These are phyloP conservation scores for Zygnema circumcarinatum DNA, from an alignment of 139 green algal species.

Conservation along the genomic window DNA sequence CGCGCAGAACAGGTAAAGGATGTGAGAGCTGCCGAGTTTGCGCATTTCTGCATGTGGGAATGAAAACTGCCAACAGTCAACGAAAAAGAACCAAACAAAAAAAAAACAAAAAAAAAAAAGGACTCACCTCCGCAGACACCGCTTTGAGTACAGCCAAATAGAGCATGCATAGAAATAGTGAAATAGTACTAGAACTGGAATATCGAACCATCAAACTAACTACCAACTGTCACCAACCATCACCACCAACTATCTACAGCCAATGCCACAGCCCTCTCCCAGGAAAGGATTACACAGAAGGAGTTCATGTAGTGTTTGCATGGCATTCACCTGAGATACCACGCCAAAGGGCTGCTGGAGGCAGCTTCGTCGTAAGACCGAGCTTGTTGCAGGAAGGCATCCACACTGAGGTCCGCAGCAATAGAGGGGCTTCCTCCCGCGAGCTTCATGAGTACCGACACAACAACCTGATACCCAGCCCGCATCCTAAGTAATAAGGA, in stretches of 20 bases:
- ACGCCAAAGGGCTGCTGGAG: slow-evolving; percentile 34
- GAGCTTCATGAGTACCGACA: slow-evolving; percentile 94
- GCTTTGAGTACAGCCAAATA: too few species aligned
- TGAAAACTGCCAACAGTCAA: slow-evolving; percentile 12
- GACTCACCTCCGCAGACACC: neutral
- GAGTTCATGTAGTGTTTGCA: too few species aligned
- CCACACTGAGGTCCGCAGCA: slow-evolving; percentile 87
- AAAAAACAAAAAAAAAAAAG: too few species aligned
- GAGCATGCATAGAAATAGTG: too few species aligned
- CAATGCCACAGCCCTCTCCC: too few species aligned
- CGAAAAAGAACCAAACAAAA: too few species aligned
- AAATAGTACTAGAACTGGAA: too few species aligned
- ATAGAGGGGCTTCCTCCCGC: slow-evolving; percentile 83
- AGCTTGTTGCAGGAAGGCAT: slow-evolving; percentile 90
- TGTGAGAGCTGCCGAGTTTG: slow-evolving; percentile 61
- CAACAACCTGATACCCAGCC: slow-evolving; percentile 67
- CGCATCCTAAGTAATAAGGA: neutral
- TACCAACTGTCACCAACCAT: too few species aligned
- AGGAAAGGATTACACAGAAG: too few species aligned
- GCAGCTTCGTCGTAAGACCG: slow-evolving; percentile 63
- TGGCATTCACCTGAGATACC: slow-evolving; percentile 61
- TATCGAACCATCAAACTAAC: too few species aligned
- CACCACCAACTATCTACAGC: too few species aligned
- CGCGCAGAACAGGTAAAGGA: slow-evolving; percentile 62
- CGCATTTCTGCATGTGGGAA: slow-evolving; percentile 34